Evolutionary conservation across 192 early-diverging fungal genomes (phyloP).

Genomic region (Coemansia furcata): DNA sequence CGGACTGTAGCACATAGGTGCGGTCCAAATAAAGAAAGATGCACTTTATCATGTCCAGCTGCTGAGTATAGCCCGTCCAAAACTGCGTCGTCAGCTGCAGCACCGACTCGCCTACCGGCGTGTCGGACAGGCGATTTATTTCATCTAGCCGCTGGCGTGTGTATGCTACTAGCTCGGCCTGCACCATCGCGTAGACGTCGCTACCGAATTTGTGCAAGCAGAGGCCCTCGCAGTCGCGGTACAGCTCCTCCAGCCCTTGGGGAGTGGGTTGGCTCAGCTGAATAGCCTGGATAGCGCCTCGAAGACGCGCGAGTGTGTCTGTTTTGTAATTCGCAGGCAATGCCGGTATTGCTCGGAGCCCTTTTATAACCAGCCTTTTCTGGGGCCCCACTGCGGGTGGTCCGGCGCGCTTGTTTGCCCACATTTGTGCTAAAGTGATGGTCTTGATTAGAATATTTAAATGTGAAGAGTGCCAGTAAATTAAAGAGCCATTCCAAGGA

Average conservation of each 20-base stretch:
- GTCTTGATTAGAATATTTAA: neutral
- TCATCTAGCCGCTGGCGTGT: slow-evolving; percentile 50
- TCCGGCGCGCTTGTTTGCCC: slow-evolving; percentile 43
- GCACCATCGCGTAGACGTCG: slow-evolving; percentile 60
- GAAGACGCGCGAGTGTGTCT: slow-evolving; percentile 63
- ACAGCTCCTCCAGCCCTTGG: slow-evolving; percentile 80
- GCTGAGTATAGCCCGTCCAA: slow-evolving; percentile 69
- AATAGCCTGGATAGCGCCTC: slow-evolving; percentile 71
- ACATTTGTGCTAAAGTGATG: slow-evolving; percentile 9
- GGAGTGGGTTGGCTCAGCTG: slow-evolving; percentile 59
- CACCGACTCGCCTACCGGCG: slow-evolving; percentile 12
- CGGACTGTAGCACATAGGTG: slow-evolving; percentile 78
- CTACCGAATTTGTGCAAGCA: slow-evolving; percentile 72
- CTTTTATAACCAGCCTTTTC: slow-evolving; percentile 41
- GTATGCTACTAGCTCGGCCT: slow-evolving; percentile 57
- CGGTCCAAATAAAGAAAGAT: slow-evolving; percentile 93
- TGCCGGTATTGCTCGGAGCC: slow-evolving; percentile 27
- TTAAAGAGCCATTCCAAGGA: neutral
- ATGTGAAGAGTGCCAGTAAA: neutral
- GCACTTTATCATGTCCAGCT: slow-evolving; percentile 75
- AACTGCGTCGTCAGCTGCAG: slow-evolving; percentile 27
- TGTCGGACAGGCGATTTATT: slow-evolving; percentile 22
- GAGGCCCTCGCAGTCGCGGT: slow-evolving; percentile 78
- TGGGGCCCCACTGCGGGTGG: slow-evolving; percentile 29
- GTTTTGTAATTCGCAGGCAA: slow-evolving; percentile 69